phyloP scores from a whole-genome alignment of 2,329 filamentous ascomycete genomes.

The Aspergillus phoenicis region DNA sequence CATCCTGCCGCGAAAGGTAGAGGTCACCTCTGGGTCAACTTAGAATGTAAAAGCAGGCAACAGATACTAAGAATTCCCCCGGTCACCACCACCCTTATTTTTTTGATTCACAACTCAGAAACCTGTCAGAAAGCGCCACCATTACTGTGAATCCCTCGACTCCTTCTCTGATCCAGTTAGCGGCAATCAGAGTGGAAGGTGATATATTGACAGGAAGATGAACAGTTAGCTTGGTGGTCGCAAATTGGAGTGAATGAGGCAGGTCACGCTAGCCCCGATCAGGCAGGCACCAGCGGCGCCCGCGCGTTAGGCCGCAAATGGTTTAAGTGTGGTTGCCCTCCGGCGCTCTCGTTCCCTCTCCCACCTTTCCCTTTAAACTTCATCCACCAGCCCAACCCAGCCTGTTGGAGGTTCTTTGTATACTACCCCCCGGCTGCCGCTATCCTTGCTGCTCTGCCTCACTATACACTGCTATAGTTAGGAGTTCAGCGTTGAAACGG shows the following conservation, averaged over 20 bases:
- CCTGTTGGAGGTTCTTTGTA: neutral
- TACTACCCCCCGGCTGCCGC: neutral
- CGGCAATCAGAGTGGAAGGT: no score
- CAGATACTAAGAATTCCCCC: no score
- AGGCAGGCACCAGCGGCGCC: conserved; percentile 19
- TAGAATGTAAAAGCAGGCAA: no score
- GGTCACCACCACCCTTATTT: neutral
- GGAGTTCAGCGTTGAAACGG: neutral
- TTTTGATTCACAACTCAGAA: neutral
- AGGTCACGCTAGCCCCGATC: conserved; percentile 27
- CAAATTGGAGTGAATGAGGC: neutral
- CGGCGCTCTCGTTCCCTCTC: conserved; percentile 10
- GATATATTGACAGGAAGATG: neutral
- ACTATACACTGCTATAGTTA: neutral
- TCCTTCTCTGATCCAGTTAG: no score
- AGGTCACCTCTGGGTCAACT: neutral
- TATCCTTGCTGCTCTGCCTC: neutral
- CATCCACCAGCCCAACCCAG: neutral
- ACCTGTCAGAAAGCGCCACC: neutral
- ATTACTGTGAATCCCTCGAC: neutral
- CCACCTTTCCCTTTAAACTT: neutral
- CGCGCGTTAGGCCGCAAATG: conserved; percentile 28
- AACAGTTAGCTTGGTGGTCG: neutral
- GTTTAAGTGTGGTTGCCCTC: conserved; percentile 19
- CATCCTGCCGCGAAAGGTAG: conserved; percentile 7